Evolutionary conservation across 345 rosid species (phyloP), one percentile per base, ranked within the genome.

Genomic region (Camelina sativa): DNA sequence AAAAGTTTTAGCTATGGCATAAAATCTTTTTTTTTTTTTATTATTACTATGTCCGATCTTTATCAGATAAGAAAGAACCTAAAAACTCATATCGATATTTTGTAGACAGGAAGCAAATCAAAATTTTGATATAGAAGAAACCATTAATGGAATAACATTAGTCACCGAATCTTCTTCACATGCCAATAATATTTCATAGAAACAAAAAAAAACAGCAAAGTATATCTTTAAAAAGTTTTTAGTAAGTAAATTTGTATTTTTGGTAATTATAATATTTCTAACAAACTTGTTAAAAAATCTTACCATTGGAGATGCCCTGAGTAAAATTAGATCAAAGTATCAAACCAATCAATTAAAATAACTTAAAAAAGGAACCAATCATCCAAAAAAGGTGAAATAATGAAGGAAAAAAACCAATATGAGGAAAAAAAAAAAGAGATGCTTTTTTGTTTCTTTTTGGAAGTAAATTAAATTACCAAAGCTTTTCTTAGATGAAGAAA

Each of bases 401-500:
- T 34, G 2, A 34, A 7, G 0, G 8, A 34, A 34, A 1, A 6
- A 34, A 34, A 7, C 37, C 37, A 9, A 34, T 6, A 34, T 34
- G 2, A 34, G 37, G 37, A 34, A 34, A 7, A 34, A 8, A 2
- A 34, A 0, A 34, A 1, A 25, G 8, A 32, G 6, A 32, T 1
- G 6, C 8, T 6, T 32, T 32, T 32, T 25, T 25, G 4, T 28
- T 28, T 28, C 3, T 9, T 28, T 22, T 8, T 5, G n/a, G 47
- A 53, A 51, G 9, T 6, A 7, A 34, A 34, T 34, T 50, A 60
- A 51, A 34, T 66, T 78, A 78, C 81, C 81, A 4, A 66, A 67
- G 60, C 81, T 78, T 78, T 78, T 78, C 74, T 71, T 78, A 53
- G 81, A 67, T 53, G 81, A 78, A 72, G 81, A 78, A 61, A 78